Conservation (phyloP, 83 land plant genomes). For the Larix sibirica region DNA sequence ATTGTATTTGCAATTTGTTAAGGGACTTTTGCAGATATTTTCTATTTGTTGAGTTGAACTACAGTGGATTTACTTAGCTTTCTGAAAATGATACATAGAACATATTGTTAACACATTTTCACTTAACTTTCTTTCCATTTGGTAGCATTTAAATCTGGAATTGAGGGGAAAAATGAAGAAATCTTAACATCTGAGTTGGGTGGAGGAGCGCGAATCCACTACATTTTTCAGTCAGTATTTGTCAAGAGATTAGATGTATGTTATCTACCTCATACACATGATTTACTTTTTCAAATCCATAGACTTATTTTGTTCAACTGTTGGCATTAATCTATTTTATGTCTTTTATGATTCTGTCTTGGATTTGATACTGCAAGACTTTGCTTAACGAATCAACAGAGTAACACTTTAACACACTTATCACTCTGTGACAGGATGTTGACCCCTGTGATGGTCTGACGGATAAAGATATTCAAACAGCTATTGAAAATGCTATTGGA, state of each 20-base stretch:
- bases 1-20: too few relatives aligned
- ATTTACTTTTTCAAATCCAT: neutral
- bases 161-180: constrained; percentile 58
- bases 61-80: too few relatives aligned
- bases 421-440: constrained; percentile 34
- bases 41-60: too few relatives aligned
- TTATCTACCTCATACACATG: neutral
- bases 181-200: constrained; percentile 45
- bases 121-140: neutral
- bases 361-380: neutral
- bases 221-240: constrained; percentile 50
- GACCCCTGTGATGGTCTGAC: constrained; percentile 55
- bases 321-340: neutral
- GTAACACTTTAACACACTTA: neutral
- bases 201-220: constrained; percentile 58
- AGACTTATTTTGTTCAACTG: neutral
- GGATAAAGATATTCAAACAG: constrained; percentile 56
- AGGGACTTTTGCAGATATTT: too few relatives aligned
- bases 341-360: neutral
- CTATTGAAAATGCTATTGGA: constrained; percentile 59
- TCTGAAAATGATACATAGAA: too few relatives aligned
- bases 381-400: neutral
- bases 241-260: constrained; percentile 52
- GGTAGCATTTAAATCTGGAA: constrained; percentile 37
- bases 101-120: neutral